Base-by-base conservation (phyloP, 306 rosid species). In the Cyamopsis tetragonoloba region DNA sequence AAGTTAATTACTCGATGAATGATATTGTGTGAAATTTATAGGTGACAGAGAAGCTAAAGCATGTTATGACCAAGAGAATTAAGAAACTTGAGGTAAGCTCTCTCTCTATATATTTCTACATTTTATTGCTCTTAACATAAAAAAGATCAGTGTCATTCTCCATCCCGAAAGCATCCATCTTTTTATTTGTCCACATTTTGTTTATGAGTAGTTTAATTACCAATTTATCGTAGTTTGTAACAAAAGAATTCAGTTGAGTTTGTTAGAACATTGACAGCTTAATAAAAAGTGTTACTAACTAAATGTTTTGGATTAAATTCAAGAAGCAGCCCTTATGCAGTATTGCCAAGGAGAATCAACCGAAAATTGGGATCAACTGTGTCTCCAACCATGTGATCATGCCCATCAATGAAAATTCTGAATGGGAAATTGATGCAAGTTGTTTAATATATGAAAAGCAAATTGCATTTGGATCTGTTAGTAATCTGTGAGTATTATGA, bases 401-500 rank as follows among this genome's bases (percentile, higher is more conserved):
- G 47, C 80, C 77, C 2, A 17, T 49, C 46, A 50, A 75, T 19
- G 82, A 54, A 71, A 73, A 66, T 53, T 79, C 49, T 27, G 31
- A 8, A 31, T 49, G 83, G 84, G 80, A 81, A 80, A 74, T 84
- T 30, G 91, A 79, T 63, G 43, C 79, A 26, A 71, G 72, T 53
- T 41, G 81, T 75, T 70, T 91, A 76, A 80, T 58, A 71, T 82
- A 53, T 71, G 92, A 79, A 72, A 83, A 23, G 79, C 83, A 80
- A 85, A 88, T 91, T 74, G 83, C 88, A 41, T 86, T 91, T 28
- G 96, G 93, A 69, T 77, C 88, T 27, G 66, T 49, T 79, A 65
- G 88, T 70, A 88, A 85, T 73, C 44, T 89, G 98, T 91, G 79
- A 91, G 98, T 88, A 58, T 68, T 48, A n/a, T n/a, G n/a, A n/a